phyloP scores from a whole-genome alignment of 1,139 yeast genomes.

The Nakaseomyces bracarensis region DNA sequence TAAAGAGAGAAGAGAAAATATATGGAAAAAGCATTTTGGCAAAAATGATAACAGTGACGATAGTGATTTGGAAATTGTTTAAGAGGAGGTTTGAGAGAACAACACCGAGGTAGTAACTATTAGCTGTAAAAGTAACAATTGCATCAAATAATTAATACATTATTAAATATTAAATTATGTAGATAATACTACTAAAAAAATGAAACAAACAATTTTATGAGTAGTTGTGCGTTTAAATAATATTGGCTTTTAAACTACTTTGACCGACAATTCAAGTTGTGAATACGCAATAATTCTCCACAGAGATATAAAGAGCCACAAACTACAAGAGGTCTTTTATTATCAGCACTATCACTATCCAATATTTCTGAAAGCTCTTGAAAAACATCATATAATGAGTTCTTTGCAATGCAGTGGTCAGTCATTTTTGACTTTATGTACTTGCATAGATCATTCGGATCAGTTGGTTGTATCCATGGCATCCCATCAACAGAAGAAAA shows the following conservation, averaged over 20 bases:
- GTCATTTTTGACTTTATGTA: conserved; percentile 32
- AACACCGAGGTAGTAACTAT: no score
- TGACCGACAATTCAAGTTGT: conserved; percentile 12
- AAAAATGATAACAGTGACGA: conserved; percentile 23
- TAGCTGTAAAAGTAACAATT: no score
- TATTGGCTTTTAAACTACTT: no score
- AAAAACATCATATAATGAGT: conserved; percentile 3
- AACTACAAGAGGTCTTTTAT: conserved; percentile 40
- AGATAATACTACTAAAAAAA: no score
- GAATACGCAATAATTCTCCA: conserved; percentile 52
- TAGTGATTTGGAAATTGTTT: conserved; percentile 35
- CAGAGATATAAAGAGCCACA: conserved; percentile 78
- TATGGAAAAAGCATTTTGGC: conserved; percentile 22
- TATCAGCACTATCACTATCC: neutral
- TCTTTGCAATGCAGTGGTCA: conserved; percentile 19
- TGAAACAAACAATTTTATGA: no score
- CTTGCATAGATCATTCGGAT: conserved; percentile 35
- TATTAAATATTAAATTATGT: no score
- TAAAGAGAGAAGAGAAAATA: conserved; percentile 23
- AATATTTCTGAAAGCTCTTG: neutral
- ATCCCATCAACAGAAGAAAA: conserved; percentile 72
- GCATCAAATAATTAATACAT: no score
- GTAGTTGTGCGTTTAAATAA: no score
- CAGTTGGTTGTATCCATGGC: conserved; percentile 77
- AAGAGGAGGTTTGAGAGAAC: no score